Evolutionary conservation across 495 filamentous ascomycete species (phyloP), one percentile per base, ranked within the genome.

Genomic region (Penicillium canariense): DNA sequence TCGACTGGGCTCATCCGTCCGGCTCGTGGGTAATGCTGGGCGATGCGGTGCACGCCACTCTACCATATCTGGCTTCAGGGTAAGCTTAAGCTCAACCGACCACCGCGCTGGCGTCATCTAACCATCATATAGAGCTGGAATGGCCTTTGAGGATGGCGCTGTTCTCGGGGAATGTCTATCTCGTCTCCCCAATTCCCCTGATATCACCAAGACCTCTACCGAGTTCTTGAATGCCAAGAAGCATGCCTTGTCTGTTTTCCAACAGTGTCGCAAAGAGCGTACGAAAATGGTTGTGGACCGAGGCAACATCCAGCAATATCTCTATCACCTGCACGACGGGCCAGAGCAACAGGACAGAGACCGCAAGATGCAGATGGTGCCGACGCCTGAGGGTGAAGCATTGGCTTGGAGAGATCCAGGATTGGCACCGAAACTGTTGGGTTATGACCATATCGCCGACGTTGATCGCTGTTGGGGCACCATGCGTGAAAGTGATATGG

Each of bases 21-120:
- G 50, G 80, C 56, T 23, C 77, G 61, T 62, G 83, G 82, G 77
- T 81, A 7, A 74, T 87, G 65, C 63, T 85, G 18, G 84, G 83
- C 9, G 84, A 87, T 58, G 75, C 84, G 4, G 81, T 81, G n/a
- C 84, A 87, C 50, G 81, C 84, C 12, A 84, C 82, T 11, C 67
- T 86, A 1, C 84, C 84, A 4, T 86, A 86, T 66, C 63, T 86
- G 4, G 77, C 77, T 22, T 72, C 69, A 3, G 71, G 71, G 69
- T 74, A 65, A n/a, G n/a, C n/a, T n/a, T 53, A 28, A 5, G 34
- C 3, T 12, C 15, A 15, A 42, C 38, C 18, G 14, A 48, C 10
- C 10, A 6, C 40, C 4, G 0, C n/a, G 45, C 3, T 4, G n/a
- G 1, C n/a, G 27, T 34, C 4, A 28, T 15, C 35, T 42, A 31